Evolutionary conservation across 2,329 filamentous ascomycete genomes (phyloP), one percentile per base, ranked within the genome.

Genomic region (Paraconiothyrium sp.): DNA sequence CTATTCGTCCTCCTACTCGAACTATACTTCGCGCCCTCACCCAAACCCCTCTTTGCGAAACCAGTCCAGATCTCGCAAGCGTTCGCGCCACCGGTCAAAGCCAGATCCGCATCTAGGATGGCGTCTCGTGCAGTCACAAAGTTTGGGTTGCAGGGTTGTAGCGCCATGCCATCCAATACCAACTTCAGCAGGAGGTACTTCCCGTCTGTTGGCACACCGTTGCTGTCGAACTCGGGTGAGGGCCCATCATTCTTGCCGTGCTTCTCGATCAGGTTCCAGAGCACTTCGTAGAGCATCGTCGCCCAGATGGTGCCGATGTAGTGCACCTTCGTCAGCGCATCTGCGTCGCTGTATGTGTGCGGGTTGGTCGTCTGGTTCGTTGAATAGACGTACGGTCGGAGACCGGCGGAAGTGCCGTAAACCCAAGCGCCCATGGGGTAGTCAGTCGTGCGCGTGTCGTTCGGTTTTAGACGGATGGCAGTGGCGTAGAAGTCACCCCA

Each of bases 211-310:
- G 85, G 85, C 1, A 86, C 79, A 2, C 83, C 82, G 9, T 78
- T 76, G 11, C 74, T 67, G 54, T 75, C 67, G 54, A 86, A 82
- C 1, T 73, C 71, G 0, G 85, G 85, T 16, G 72, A 67, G 9
- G 73, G 74, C 0, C 62, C 76, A 49, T 81, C 76, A 46, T 81
- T 85, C 75, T 84, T 84, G 58, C 85, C 85, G 62, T 86, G 73
- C 76, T 84, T 84, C 55, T 85, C 85, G 60, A 87, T 84, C 37
- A 88, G 68, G 73, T 85, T 86, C 85, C 86, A 88, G 59, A 87
- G 72, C 13, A 87, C 78, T 67, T 88, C 85, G 72, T 87, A 87
- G 4, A 88, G 77, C 46, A 83, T 82, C 0, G 79, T 82, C 2
- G 82, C 83, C 84, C 85, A 87, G 60, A 84, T 77, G 37, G 81